Conservation (phyloP, 2,329 filamentous ascomycete genomes). For the Fonsecaea erecta region DNA sequence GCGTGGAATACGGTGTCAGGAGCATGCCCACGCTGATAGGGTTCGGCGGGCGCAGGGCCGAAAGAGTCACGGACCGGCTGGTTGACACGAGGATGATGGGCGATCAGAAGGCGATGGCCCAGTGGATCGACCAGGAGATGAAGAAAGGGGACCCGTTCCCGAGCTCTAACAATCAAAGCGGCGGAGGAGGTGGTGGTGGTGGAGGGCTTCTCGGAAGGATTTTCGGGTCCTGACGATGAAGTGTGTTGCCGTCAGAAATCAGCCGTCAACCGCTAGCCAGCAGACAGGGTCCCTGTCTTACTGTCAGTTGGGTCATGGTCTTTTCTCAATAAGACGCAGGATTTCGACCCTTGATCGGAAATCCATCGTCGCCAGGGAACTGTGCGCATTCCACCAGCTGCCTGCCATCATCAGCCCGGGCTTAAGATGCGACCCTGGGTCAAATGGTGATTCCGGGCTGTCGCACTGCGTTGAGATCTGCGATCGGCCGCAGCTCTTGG, state of each 20-base stretch:
- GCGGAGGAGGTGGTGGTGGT: neutral
- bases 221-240: conserved; percentile 27
- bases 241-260: neutral
- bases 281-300: neutral
- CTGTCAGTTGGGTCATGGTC: neutral
- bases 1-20: conserved; percentile 36
- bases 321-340: neutral
- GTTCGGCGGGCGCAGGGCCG: conserved; percentile 36
- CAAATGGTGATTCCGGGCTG: too few relatives aligned
- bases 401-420: too few relatives aligned
- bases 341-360: neutral
- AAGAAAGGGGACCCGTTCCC: conserved; percentile 35
- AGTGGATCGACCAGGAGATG: conserved; percentile 37
- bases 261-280: neutral
- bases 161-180: conserved; percentile 8
- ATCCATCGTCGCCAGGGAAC: neutral
- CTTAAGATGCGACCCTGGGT: too few relatives aligned
- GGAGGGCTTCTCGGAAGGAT: conserved; percentile 27
- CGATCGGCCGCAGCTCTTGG: too few relatives aligned
- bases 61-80: conserved; percentile 35
- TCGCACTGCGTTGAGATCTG: too few relatives aligned
- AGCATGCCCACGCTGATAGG: conserved; percentile 37
- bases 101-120: conserved; percentile 27
- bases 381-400: neutral
- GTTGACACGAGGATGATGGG: conserved; percentile 35